Evolutionary conservation across 768 basidiomycete species (phyloP).

Genomic region (Tricholoma sp.): DNA sequence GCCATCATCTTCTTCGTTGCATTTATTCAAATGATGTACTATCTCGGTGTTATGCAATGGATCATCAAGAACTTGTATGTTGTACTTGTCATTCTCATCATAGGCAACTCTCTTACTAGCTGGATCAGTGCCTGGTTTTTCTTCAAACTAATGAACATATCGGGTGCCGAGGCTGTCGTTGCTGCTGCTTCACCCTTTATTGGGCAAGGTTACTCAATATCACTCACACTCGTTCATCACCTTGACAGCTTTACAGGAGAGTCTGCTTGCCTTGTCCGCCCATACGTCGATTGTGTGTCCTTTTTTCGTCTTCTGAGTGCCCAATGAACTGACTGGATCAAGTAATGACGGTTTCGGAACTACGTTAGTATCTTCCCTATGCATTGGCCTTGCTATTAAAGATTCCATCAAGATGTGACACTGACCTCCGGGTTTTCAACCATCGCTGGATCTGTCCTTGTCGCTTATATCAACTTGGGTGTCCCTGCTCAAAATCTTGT

Average conservation of each 20-base stretch:
- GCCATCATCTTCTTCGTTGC: slow-evolving; percentile 94
- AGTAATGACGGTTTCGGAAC: slow-evolving; percentile 80
- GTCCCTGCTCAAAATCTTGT: slow-evolving; percentile 77
- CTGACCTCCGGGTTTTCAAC: slow-evolving; percentile 95
- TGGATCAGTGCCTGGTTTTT: slow-evolving; percentile 78
- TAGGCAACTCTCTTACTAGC: neutral
- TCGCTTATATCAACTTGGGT: slow-evolving; percentile 76
- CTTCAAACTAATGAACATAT: slow-evolving; percentile 86
- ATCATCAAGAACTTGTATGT: slow-evolving; percentile 77
- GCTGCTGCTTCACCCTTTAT: slow-evolving; percentile 93
- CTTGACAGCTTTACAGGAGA: slow-evolving; percentile 37
- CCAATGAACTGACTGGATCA: neutral
- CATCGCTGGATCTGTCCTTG: slow-evolving; percentile 86
- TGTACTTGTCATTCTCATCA: neutral
- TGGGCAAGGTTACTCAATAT: slow-evolving; percentile 56
- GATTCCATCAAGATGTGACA: slow-evolving; percentile 43
- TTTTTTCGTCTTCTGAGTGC: slow-evolving; percentile 4
- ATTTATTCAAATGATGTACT: slow-evolving; percentile 88
- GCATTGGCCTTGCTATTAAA: neutral
- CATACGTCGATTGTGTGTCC: slow-evolving; percentile 62
- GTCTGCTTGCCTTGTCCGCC: slow-evolving; percentile 79
- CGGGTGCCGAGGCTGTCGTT: slow-evolving; percentile 93
- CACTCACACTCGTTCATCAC: neutral
- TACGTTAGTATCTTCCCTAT: slow-evolving; percentile 38
- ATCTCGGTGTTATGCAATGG: slow-evolving; percentile 93